These are phyloP conservation scores for Passalora sequoiae DNA, from an alignment of 2,329 filamentous ascomycete species.

Conservation along the genomic window DNA sequence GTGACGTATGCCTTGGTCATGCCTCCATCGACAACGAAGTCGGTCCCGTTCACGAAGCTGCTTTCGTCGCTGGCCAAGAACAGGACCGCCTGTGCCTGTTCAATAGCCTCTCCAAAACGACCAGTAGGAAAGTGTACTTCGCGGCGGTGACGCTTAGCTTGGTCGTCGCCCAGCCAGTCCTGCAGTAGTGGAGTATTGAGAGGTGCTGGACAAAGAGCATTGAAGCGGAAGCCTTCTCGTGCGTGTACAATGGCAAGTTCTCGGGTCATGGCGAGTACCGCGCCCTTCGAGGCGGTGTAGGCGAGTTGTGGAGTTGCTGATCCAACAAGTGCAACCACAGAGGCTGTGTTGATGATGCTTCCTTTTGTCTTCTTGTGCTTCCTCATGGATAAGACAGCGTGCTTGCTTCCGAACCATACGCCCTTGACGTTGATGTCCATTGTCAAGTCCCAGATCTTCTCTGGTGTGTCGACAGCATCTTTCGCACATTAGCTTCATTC, in stretches of 20 bases:
- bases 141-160: conserved; percentile 71
- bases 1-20: conserved; percentile 87
- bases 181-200: conserved; percentile 88
- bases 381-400: conserved; percentile 76
- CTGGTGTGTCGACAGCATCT: conserved; percentile 71
- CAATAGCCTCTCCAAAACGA: conserved; percentile 86
- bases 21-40: conserved; percentile 93
- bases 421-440: conserved; percentile 96
- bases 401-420: conserved; percentile 94
- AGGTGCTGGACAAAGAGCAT: conserved; percentile 82
- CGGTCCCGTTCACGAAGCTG: conserved; percentile 82
- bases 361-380: conserved; percentile 71
- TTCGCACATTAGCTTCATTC: not conserved
- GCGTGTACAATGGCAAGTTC: conserved; percentile 91
- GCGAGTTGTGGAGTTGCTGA: conserved; percentile 84
- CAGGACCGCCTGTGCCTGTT: conserved; percentile 84
- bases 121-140: conserved; percentile 87
- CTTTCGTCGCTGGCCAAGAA: conserved; percentile 85
- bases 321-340: conserved; percentile 80
- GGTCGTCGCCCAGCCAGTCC: conserved; percentile 87
- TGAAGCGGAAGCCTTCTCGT: conserved; percentile 83
- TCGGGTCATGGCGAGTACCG: conserved; percentile 81
- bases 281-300: conserved; percentile 91
- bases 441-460: conserved; percentile 90
- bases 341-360: conserved; percentile 88